Base-by-base conservation (phyloP, 2,329 filamentous ascomycete genomes). In the Dactylonectria macrodidyma region DNA sequence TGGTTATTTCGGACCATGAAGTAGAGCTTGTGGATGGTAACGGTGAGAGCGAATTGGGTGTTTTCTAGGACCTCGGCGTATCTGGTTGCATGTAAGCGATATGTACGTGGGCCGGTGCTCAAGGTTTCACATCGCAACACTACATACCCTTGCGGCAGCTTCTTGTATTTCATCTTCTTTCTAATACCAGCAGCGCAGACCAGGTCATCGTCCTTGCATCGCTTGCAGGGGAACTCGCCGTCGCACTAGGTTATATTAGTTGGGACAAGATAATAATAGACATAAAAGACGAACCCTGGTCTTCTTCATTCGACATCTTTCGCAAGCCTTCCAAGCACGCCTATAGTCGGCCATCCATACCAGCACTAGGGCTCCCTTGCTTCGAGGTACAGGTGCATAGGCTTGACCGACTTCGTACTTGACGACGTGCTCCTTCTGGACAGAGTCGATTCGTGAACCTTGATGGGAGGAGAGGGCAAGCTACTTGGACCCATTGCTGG, bases 91-190 rank as follows among this genome's bases (percentile, higher is more conserved):
- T 71, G 70, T 74, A 71, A 74, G 72, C 67, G 41, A 62, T 14
- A 19, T 24, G 33, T 48, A 59, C 26, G 26, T 30, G 26, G 26
- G 26, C 26, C 26, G 26, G 26, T 30, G 26, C 26, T 30, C 26
- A 36, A 14, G 11, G 7, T 59, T 46, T 22, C 33, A 66, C 19
- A 26, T n/a, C 51, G 30, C 41, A 26, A 30, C 46, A 48, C 16
- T 16, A 76, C 85, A 66, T 84, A 90, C 85, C 89, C 89, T 82
- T 86, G 82, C 12, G 89, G 89, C 55, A 91, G 77, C 79, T 91
- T 88, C 81, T 91, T 91, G 78, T 89, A 91, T 74, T 91, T 89
- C 12, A 88, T 88, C 86, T 91, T 91, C 76, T 90, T 91, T 68
- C 89, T 83, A 12, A 88, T 86, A 8, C 89, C 89, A 16, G 88